Evolutionary conservation across 2,329 filamentous ascomycete genomes (phyloP).

Genomic region (Colletotrichum musae): DNA sequence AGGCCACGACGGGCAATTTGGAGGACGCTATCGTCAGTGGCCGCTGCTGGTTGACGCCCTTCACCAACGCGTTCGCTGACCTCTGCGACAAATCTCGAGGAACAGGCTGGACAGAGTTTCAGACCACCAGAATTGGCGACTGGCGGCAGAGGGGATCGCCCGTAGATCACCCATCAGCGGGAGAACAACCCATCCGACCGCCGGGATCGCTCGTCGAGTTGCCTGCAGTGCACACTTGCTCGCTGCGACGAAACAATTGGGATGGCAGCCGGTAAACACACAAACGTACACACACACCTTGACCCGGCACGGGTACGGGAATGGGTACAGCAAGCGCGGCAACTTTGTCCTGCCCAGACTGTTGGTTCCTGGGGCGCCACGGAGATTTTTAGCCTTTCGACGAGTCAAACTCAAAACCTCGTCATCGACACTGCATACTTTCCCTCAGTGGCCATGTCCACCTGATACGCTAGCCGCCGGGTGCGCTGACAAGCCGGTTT

Average conservation of each 20-base stretch:
- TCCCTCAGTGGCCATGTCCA: slow-evolving; percentile 9
- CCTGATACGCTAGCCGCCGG: slow-evolving; percentile 35
- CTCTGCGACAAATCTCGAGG: neutral
- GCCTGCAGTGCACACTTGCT: neutral
- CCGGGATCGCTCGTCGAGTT: slow-evolving; percentile 6
- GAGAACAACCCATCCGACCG: slow-evolving; percentile 33
- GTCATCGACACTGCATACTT: slow-evolving; percentile 26
- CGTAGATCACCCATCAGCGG: slow-evolving; percentile 21
- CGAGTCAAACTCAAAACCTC: slow-evolving; percentile 32
- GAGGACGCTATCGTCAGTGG: slow-evolving; percentile 22
- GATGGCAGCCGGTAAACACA: slow-evolving; percentile 32
- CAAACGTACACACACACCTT: neutral
- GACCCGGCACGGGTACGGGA: slow-evolving; percentile 17
- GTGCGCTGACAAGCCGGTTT: slow-evolving; percentile 22
- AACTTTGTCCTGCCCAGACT: slow-evolving; percentile 18
- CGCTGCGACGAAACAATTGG: slow-evolving; percentile 24
- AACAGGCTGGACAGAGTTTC: slow-evolving; percentile 15
- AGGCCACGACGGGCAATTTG: slow-evolving; percentile 7
- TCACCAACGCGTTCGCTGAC: slow-evolving; percentile 3
- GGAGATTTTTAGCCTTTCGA: slow-evolving; percentile 34
- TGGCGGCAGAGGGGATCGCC: slow-evolving; percentile 2
- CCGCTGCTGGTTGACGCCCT: slow-evolving; percentile 14
- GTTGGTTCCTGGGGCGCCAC: slow-evolving; percentile 13
- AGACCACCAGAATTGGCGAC: slow-evolving; percentile 24
- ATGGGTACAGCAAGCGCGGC: slow-evolving; percentile 16